A percentile compares a stretch with the other conserved stretches of the same genome.
These are phyloP conservation scores for Heritiera littoralis DNA, from an alignment of 345 rosid genomes.

Conservation along the genomic window DNA sequence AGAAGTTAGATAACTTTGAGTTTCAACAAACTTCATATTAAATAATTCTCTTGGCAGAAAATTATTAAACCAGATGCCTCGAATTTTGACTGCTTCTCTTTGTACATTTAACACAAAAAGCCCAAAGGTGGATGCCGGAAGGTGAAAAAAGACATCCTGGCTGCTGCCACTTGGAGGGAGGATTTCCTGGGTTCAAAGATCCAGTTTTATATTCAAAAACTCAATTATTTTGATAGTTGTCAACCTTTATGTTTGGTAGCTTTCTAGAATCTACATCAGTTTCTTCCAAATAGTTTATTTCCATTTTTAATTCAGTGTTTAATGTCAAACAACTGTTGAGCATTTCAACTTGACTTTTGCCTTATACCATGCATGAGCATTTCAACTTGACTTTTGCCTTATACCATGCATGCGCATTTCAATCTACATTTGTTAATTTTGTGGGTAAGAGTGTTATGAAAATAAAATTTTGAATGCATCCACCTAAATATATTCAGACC, in stretches of 20 bases:
- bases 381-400: too few relatives aligned
- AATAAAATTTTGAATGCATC: too few relatives aligned
- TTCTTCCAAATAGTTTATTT: neutral
- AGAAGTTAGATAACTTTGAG: conserved; percentile 8
- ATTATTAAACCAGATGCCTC: conserved; percentile 28
- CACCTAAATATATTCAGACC: too few relatives aligned
- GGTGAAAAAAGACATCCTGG: conserved; percentile 27
- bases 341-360: too few relatives aligned
- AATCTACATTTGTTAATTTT: too few relatives aligned
- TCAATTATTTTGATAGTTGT: neutral
- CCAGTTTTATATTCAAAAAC: conserved; percentile 17
- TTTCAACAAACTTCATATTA: neutral
- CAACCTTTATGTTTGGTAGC: neutral
- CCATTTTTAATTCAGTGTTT: neutral
- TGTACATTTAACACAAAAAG: conserved; percentile 30
- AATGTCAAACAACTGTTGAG: neutral
- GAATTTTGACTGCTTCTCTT: conserved; percentile 45
- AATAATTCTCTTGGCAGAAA: neutral
- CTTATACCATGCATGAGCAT: too few relatives aligned
- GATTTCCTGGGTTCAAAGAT: conserved; percentile 31
- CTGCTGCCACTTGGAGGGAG: conserved; percentile 73
- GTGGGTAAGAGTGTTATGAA: too few relatives aligned
- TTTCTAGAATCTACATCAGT: neutral
- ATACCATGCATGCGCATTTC: too few relatives aligned
- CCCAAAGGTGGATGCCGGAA: conserved; percentile 25